phyloP scores from a whole-genome alignment of 306 rosid species.

The Adenanthera pavonina region DNA sequence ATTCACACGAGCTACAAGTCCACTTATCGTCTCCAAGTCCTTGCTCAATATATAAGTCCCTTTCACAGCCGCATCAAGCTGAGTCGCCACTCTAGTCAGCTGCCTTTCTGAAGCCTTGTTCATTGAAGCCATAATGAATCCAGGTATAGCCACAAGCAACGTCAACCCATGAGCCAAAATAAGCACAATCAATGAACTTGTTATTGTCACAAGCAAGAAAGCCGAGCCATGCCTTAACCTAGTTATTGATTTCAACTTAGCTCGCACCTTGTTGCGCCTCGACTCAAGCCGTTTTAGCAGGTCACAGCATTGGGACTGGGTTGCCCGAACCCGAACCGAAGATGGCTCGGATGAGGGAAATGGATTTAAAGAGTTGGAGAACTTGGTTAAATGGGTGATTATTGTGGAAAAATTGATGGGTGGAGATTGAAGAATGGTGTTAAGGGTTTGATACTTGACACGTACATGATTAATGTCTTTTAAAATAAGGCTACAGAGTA shows the following conservation, averaged over 20 bases:
- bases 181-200: constrained; percentile 53
- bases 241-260: constrained; percentile 40
- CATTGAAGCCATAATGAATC: constrained; percentile 40
- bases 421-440: constrained; percentile 37
- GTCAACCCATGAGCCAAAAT: constrained; percentile 62
- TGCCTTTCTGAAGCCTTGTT: constrained; percentile 43
- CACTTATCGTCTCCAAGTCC: constrained; percentile 68
- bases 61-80: constrained; percentile 69
- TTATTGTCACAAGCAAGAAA: constrained; percentile 43
- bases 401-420: background rate
- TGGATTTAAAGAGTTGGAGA: constrained; percentile 42
- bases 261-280: constrained; percentile 48
- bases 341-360: constrained; percentile 31
- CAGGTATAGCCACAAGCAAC: constrained; percentile 56
- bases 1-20: constrained; percentile 61
- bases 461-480: constrained; percentile 64
- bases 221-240: constrained; percentile 48
- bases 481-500: constrained; percentile 59
- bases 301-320: constrained; percentile 43
- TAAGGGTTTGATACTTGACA: constrained; percentile 40
- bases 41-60: constrained; percentile 71
- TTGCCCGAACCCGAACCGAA: background rate
- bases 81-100: constrained; percentile 43
- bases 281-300: constrained; percentile 61
- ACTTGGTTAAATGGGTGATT: constrained; percentile 31